Evolutionary conservation across 2,329 filamentous ascomycete genomes (phyloP), one percentile per base, ranked within the genome.

Genomic region (Akanthomyces uredinophilus): DNA sequence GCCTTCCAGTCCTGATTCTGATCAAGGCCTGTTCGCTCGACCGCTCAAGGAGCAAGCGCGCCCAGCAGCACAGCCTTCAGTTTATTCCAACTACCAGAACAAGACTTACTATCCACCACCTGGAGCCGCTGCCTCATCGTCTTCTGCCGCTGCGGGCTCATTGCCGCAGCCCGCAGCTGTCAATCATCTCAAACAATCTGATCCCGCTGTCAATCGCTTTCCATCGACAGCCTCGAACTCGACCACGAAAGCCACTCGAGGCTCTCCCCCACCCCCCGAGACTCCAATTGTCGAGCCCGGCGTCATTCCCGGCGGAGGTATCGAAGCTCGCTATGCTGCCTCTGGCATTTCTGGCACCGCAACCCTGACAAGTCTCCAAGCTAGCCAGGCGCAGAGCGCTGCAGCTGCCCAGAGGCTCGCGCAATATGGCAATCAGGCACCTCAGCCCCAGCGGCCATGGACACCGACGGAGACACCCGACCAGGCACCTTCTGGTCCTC

Each of bases 191-290:
- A 68, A 64, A 70, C 73, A 76, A n/a, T 70, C 70, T 32, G 79
- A 82, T n/a, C 76, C 69, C 56, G 78, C 78, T 35, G 81, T 88
- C 65, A 87, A 84, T 69, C 81, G 86, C 50, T 86, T 87, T 66
- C 81, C 83, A 13, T 97, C 94, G 2, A 96, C 91, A 8, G 92
- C 94, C 16, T 98, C 95, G 0, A 96, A 88, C 14, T 96, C 93
- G 2, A 99, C 95, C 1, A 97, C 94, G 2, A 87, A 91, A 66
- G 95, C 95, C 22, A 93, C 90, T 70, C 85, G 95, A 68, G 95
- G 95, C 49, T 98, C 94, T 32, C 95, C 95, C 5, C 94, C 95
- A 5, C 95, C 95, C 1, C 95, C 95, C 10, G 94, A 98, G 73
- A 98, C 95, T 0, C 92, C 95, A 37, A 83, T 94, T 64, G 83